Conservation (phyloP, 371 early-diverging fungal genomes). For the Mucor indicus region DNA sequence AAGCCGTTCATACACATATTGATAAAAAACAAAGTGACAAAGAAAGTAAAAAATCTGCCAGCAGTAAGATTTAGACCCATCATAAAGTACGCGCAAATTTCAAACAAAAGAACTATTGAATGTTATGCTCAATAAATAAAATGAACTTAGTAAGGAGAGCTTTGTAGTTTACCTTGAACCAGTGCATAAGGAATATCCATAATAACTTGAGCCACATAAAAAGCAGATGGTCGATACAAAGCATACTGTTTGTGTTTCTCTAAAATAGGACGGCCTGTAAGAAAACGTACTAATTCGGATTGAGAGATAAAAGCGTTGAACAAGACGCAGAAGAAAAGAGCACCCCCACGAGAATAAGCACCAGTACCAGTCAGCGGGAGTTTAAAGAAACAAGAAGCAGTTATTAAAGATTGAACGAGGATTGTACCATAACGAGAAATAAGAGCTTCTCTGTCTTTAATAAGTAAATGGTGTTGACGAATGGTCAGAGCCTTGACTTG, state of each 20-base stretch:
- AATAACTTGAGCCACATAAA: constrained; percentile 57
- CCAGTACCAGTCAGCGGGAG: constrained; percentile 50
- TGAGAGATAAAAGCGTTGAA: constrained; percentile 61
- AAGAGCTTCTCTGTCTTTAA: constrained; percentile 44
- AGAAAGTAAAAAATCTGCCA: constrained; percentile 44
- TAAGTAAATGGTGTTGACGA: constrained; percentile 48
- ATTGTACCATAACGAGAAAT: constrained; percentile 53
- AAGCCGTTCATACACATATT: constrained; percentile 56
- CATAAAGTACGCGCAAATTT: constrained; percentile 57
- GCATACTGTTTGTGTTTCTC: constrained; percentile 69
- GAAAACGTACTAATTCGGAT: constrained; percentile 50
- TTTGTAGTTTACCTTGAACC: constrained; percentile 28
- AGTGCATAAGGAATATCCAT: constrained; percentile 40
- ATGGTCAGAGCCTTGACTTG: constrained; percentile 47
- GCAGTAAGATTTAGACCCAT: constrained; percentile 46
- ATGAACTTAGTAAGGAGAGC: not conserved
- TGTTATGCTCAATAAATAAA: not conserved
- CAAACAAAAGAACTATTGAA: constrained; percentile 31
- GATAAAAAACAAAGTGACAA: constrained; percentile 40
- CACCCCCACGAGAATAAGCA: constrained; percentile 70
- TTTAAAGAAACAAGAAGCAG: constrained; percentile 64
- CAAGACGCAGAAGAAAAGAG: constrained; percentile 54
- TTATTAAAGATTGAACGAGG: constrained; percentile 61
- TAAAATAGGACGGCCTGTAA: constrained; percentile 59
- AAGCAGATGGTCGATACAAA: constrained; percentile 60